Percentiles rank a stretch among this genome's conserved stretches.
phyloP scores from a whole-genome alignment of 2,329 filamentous ascomycete genomes.

The Gyromitra esculenta region DNA sequence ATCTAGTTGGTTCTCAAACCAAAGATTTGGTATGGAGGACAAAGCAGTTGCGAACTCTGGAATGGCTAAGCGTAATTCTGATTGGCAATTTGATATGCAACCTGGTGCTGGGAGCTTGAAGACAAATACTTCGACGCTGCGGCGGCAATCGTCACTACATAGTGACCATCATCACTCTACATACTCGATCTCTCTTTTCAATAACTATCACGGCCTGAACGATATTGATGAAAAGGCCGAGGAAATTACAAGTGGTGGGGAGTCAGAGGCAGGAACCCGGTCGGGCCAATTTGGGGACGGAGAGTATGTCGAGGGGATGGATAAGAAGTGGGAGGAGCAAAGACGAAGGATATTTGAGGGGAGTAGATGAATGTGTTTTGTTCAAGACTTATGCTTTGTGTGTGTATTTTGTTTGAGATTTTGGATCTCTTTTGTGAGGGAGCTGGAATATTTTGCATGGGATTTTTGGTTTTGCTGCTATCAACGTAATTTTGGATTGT shows the following conservation, averaged over 20 bases:
- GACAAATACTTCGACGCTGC: neutral
- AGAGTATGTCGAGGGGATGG: neutral
- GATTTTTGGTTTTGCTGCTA: neutral
- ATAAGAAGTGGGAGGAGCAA: neutral
- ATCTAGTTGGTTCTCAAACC: neutral
- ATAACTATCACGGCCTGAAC: neutral
- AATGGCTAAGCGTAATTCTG: neutral
- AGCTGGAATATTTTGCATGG: neutral
- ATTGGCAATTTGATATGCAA: constrained; percentile 14
- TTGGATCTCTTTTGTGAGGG: neutral
- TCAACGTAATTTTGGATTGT: neutral
- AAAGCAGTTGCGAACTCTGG: neutral
- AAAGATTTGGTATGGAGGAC: neutral
- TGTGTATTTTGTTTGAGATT: neutral
- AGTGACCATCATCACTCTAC: neutral
- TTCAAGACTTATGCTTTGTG: neutral
- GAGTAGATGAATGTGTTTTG: neutral
- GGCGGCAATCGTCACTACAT: neutral
- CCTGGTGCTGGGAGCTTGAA: neutral
- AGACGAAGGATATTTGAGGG: constrained; percentile 8
- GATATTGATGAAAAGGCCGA: neutral
- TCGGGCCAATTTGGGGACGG: neutral
- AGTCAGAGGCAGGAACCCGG: neutral
- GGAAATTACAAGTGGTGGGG: neutral
- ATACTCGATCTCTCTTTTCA: neutral